phyloP scores from a whole-genome alignment of 139 green algal genomes.

The Chlorella sp. region DNA sequence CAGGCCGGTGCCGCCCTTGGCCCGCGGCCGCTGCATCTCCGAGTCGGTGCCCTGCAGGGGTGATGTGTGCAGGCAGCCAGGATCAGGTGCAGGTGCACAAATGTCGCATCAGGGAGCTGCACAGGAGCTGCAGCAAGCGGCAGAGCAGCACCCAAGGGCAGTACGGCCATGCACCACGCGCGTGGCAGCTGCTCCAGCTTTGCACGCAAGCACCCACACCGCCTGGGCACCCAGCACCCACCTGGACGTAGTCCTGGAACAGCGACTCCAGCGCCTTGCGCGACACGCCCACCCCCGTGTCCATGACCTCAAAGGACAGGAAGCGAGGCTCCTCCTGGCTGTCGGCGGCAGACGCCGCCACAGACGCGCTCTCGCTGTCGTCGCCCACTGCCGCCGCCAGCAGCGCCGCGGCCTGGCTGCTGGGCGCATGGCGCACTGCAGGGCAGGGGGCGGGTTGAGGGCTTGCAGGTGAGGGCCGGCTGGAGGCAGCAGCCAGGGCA shows the following conservation, averaged over 20 bases:
- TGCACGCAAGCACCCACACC: neutral
- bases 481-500: neutral
- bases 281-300: slow-evolving; percentile 77
- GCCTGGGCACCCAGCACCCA: neutral
- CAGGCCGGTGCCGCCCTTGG: slow-evolving; percentile 73
- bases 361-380: neutral
- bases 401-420: neutral
- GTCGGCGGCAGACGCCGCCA: too few relatives aligned
- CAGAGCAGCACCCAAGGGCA: too few relatives aligned
- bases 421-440: slow-evolving; percentile 13
- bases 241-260: slow-evolving; percentile 82
- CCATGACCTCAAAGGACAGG: slow-evolving; percentile 84
- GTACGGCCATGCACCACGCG: too few relatives aligned
- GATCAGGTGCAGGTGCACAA: neutral
- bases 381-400: neutral
- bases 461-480: neutral
- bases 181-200: too few relatives aligned
- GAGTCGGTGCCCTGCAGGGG: slow-evolving; percentile 73
- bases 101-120: too few relatives aligned
- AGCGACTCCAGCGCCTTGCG: slow-evolving; percentile 61
- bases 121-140: too few relatives aligned
- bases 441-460: neutral
- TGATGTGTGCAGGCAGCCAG: neutral
- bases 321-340: slow-evolving; percentile 19
- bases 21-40: slow-evolving; percentile 76